Conservation (phyloP, 2,329 filamentous ascomycete genomes). For the Orbilia quercus region DNA sequence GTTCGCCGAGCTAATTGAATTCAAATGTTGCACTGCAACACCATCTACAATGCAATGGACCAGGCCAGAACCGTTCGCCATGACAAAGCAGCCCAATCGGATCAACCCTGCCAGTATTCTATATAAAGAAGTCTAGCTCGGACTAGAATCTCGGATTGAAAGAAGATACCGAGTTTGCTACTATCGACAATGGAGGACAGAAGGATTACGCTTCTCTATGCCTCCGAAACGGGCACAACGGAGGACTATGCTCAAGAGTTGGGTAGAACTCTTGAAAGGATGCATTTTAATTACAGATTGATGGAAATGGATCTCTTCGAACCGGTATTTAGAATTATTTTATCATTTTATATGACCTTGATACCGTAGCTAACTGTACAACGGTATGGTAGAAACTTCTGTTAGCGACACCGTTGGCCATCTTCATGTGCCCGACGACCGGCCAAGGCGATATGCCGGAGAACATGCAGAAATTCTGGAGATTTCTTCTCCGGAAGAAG, state of each 20-base stretch:
- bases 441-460: slow-evolving; percentile 92
- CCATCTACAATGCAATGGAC: background rate
- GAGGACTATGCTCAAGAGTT: slow-evolving; percentile 91
- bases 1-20: slow-evolving; percentile 10
- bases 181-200: slow-evolving; percentile 65
- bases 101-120: background rate
- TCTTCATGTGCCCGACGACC: slow-evolving; percentile 90
- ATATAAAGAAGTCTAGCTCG: background rate
- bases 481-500: slow-evolving; percentile 80
- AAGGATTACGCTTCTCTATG: slow-evolving; percentile 78
- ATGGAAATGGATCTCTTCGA: slow-evolving; percentile 80
- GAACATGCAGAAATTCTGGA: slow-evolving; percentile 87
- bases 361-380: too few relatives aligned
- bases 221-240: slow-evolving; percentile 93
- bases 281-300: slow-evolving; percentile 81
- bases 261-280: slow-evolving; percentile 76
- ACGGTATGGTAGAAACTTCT: slow-evolving; percentile 64
- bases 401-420: slow-evolving; percentile 68
- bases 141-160: background rate
- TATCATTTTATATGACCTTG: too few relatives aligned
- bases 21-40: slow-evolving; percentile 25
- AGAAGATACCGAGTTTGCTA: background rate
- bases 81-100: slow-evolving; percentile 36
- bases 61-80: slow-evolving; percentile 26
- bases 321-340: slow-evolving; percentile 70